A percentile compares a stretch with the other conserved stretches of the same genome.
phyloP scores from a whole-genome alignment of 257 asterid genomes.

The Solanum rostratum region DNA sequence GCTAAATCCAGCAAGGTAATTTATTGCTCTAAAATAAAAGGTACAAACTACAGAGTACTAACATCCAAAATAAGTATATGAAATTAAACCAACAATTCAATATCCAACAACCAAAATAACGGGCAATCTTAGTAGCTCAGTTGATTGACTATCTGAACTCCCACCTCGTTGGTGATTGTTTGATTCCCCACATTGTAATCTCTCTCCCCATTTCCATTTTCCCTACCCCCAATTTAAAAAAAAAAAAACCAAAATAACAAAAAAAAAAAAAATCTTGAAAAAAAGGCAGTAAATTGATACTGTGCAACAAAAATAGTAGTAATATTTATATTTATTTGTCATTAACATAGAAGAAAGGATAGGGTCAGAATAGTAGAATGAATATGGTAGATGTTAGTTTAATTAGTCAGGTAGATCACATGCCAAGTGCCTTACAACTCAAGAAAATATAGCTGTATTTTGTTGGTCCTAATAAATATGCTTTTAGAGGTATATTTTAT shows the following conservation, averaged over 20 bases:
- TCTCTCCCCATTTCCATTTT: no score
- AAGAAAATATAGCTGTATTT: conserved; percentile 7
- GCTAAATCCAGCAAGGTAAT: background rate
- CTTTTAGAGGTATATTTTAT: background rate
- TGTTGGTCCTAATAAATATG: background rate
- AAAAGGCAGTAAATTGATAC: background rate
- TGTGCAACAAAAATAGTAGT: background rate
- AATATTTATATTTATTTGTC: background rate
- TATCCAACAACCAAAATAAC: background rate
- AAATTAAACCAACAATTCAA: background rate
- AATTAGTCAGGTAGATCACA: conserved; percentile 7
- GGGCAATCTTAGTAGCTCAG: no score
- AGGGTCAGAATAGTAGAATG: background rate
- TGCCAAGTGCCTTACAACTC: background rate
- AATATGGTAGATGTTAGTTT: background rate
- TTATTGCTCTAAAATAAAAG: background rate
- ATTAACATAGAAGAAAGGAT: background rate
- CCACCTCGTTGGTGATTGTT: no score
- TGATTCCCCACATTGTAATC: no score
- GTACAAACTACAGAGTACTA: background rate
- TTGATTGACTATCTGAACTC: no score
- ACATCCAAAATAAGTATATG: background rate
- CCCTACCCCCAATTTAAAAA: no score
- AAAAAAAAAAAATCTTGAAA: background rate
- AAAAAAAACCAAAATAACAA: no score